Evolutionary conservation across 2,329 filamentous ascomycete genomes (phyloP), one percentile per base, ranked within the genome.

Genomic region (Davidsoniella neocaledoniae): DNA sequence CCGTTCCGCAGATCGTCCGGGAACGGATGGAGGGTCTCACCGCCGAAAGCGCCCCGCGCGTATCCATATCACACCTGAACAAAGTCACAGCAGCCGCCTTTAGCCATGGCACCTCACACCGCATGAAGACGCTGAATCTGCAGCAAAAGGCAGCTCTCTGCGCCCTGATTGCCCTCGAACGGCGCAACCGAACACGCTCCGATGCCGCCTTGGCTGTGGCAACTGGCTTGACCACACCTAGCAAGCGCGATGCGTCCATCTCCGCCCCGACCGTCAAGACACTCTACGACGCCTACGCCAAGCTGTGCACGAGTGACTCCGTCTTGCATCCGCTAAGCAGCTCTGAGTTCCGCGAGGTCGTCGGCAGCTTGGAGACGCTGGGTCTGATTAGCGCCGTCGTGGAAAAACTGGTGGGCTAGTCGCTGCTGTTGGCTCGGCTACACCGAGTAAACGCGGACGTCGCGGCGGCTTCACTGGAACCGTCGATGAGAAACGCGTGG

Each of bases 121-220:
- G 91, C 52, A 76, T 98, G 12, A 82, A 84, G 63, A 79, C 81
- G 4, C 76, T 98, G 51, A 98, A 96, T 61, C 73, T 98, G 2
- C 93, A 98, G 61, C 91, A 98, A 64, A 96, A 94, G 63, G 91
- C 90, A 3, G 87, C 90, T 0, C 72, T 98, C 8, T 98, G 91
- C 66, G 79, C 90, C 0, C 71, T 98, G 12, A 74, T 90, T 38
- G 86, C 86, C 2, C 77, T 91, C n/a, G 88, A 95, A 62, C 85
- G 83, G 58, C 79, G 78, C 55, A 81, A 76, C 56, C 71, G 77
- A 45, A 67, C 67, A 8, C 46, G 46, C 23, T 25, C 39, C 36
- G 50, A 40, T 8, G 10, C 42, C 5, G 37, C n/a, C 6, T 6
- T 58, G 53, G 49, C 66, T 51, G 75, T 66, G 37, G 57, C 64